These are phyloP conservation scores for Ochetophila trinervis DNA, from an alignment of 306 rosid species.

Conservation along the genomic window DNA sequence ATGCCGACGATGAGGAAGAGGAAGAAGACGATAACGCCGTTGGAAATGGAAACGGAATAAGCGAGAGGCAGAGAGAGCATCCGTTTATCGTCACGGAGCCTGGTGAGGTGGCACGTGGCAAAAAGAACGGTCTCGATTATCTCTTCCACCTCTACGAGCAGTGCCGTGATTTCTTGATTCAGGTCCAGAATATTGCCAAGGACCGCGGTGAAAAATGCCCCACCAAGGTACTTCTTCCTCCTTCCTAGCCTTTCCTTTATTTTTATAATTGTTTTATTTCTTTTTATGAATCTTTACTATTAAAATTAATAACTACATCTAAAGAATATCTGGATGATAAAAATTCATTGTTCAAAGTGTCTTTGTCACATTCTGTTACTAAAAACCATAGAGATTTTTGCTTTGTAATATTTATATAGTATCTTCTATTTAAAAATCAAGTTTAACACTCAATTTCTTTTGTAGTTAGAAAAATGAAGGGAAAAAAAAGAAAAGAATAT, in stretches of 20 bases:
- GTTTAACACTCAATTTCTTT: too few species aligned
- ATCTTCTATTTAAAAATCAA: too few species aligned
- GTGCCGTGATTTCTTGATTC: slow-evolving; percentile 83
- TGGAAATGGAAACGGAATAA: slow-evolving; percentile 1
- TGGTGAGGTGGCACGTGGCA: slow-evolving; percentile 98
- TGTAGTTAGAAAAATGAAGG: too few species aligned
- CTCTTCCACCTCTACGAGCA: slow-evolving; percentile 90
- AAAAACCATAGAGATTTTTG: too few species aligned
- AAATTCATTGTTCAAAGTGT: too few species aligned
- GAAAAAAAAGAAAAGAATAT: too few species aligned
- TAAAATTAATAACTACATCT: too few species aligned
- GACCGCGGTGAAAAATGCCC: slow-evolving; percentile 98
- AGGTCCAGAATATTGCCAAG: slow-evolving; percentile 82
- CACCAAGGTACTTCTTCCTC: slow-evolving; percentile 87
- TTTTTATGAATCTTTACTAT: too few species aligned
- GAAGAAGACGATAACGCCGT: slow-evolving; percentile 17
- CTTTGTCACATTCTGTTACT: too few species aligned
- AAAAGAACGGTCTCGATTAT: slow-evolving; percentile 93
- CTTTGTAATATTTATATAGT: too few species aligned
- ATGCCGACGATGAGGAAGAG: slow-evolving; percentile 32
- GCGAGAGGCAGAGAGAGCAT: slow-evolving; percentile 83
- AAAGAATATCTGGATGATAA: too few species aligned
- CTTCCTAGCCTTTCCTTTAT: background rate
- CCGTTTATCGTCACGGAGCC: slow-evolving; percentile 97
- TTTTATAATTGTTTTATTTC: too few species aligned